Evolutionary conservation across 768 basidiomycete species (phyloP).

Genomic region (Paxillus ammoniavirescens): DNA sequence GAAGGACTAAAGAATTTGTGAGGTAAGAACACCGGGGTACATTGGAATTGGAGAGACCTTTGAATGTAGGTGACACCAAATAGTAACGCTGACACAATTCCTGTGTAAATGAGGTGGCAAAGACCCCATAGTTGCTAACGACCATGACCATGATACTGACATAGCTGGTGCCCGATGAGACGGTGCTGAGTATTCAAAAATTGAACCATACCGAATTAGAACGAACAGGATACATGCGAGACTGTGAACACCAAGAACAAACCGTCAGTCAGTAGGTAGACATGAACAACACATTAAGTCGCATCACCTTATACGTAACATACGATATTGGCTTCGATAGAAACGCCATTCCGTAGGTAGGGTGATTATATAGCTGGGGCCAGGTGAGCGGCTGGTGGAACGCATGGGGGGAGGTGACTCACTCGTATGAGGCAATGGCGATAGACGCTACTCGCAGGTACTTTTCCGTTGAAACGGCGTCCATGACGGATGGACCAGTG

Average conservation of each 20-base stretch:
- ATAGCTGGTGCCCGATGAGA: conserved; percentile 25
- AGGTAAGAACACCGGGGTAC: neutral
- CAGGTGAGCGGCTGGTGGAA: neutral
- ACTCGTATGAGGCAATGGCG: conserved; percentile 40
- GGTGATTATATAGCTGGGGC: conserved; percentile 31
- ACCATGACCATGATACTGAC: conserved; percentile 46
- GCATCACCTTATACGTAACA: conserved; percentile 28
- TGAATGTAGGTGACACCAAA: conserved; percentile 54
- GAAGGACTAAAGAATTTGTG: conserved; percentile 42
- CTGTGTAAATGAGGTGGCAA: conserved; percentile 47
- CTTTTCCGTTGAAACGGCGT: conserved; percentile 18
- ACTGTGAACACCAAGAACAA: conserved; percentile 6
- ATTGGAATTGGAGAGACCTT: conserved; percentile 40
- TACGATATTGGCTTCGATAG: conserved; percentile 28
- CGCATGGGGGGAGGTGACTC: conserved; percentile 7
- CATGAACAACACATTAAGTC: neutral
- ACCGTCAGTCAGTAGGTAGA: neutral
- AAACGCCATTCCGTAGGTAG: conserved; percentile 33
- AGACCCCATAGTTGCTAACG: conserved; percentile 59
- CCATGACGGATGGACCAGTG: neutral
- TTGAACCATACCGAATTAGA: conserved; percentile 28
- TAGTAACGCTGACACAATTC: conserved; percentile 48
- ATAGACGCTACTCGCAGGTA: conserved; percentile 36
- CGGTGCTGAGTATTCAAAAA: neutral
- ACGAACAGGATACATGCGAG: conserved; percentile 32